A percentile compares a stretch with the other conserved stretches of the same genome.
Evolutionary conservation across 1,139 yeast species (phyloP).

Genomic region (Wickerhamomyces sp.): DNA sequence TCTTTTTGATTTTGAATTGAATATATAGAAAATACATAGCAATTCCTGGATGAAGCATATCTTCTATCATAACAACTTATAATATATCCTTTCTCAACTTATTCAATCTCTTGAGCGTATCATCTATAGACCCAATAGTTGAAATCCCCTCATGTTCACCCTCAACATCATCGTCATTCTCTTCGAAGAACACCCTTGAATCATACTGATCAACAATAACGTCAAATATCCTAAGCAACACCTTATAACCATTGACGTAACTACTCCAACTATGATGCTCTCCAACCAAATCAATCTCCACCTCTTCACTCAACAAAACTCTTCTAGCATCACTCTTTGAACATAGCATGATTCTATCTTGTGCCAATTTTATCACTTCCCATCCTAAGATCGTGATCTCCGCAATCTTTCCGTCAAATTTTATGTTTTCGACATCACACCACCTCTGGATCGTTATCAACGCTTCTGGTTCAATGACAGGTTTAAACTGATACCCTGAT

Average conservation of each 20-base stretch:
- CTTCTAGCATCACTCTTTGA: conserved; percentile 32
- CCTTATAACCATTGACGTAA: conserved; percentile 13
- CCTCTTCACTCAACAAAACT: conserved; percentile 20
- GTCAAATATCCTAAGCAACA: conserved; percentile 8
- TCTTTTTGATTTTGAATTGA: too few relatives aligned
- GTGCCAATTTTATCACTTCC: conserved; percentile 13
- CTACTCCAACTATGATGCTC: conserved; percentile 34
- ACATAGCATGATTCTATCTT: conserved; percentile 14
- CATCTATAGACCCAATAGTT: conserved; percentile 2
- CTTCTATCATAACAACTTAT: neutral
- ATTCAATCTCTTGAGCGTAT: conserved; percentile 11
- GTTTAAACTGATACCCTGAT: neutral
- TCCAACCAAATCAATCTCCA: conserved; percentile 21
- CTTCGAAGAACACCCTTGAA: neutral
- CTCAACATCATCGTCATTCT: neutral
- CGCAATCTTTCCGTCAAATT: conserved; percentile 2
- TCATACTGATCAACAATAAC: neutral
- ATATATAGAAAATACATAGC: too few relatives aligned
- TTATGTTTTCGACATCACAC: conserved; percentile 2
- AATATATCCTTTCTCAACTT: conserved; percentile 13
- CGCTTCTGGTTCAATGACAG: conserved; percentile 3
- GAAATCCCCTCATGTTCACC: neutral
- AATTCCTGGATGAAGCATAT: neutral
- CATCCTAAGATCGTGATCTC: conserved; percentile 29
- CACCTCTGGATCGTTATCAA: conserved; percentile 2